A percentile compares a stretch with the other conserved stretches of the same genome.
Conservation (phyloP, 148 eudicot species). For the Heliamphora exappendiculata region DNA sequence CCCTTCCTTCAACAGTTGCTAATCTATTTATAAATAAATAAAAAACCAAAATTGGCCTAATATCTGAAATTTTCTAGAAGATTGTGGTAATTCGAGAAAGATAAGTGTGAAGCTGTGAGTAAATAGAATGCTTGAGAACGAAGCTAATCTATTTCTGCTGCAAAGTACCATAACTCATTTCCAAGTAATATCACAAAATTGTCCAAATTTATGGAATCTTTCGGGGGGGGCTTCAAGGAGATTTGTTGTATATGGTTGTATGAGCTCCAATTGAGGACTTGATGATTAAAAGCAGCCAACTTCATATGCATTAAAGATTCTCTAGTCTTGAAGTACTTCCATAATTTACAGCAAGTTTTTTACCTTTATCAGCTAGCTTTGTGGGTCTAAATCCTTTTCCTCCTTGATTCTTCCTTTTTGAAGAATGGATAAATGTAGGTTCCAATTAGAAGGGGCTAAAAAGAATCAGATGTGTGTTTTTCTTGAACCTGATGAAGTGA, state of each 20-base stretch:
- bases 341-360: not conserved
- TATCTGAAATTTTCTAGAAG: not conserved
- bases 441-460: no score
- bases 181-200: no score
- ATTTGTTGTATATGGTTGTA: no score
- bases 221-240: no score
- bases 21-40: no score
- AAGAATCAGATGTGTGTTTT: no score
- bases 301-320: not conserved
- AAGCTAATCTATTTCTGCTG: no score
- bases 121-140: not conserved
- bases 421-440: no score
- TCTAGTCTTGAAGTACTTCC: not conserved
- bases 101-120: not conserved
- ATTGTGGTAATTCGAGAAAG: not conserved
- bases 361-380: not conserved
- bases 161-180: no score
- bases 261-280: not conserved
- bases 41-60: not conserved
- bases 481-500: no score
- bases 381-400: not conserved
- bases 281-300: not conserved
- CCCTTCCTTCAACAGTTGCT: not conserved
- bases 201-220: no score
- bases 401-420: not conserved